phyloP scores from a whole-genome alignment of 192 early-diverging fungal genomes.

The Backusella sp. region DNA sequence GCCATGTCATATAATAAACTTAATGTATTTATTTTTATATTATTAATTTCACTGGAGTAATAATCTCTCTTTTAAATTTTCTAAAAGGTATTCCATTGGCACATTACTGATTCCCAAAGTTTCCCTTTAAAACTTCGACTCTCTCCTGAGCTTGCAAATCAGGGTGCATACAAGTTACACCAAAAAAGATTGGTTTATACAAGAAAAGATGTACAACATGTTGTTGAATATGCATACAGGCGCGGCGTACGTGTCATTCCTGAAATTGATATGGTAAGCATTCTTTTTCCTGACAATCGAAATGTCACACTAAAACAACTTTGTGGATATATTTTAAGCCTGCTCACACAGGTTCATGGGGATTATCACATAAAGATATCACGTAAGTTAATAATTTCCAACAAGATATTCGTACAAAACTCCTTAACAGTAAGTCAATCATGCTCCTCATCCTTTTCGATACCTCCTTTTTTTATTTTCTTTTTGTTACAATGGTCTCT shows the following conservation, averaged over 20 bases:
- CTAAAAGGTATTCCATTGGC: constrained; percentile 68
- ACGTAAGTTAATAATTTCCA: constrained; percentile 25
- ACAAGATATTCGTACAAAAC: not conserved
- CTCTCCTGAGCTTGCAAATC: constrained; percentile 58
- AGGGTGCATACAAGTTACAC: constrained; percentile 63
- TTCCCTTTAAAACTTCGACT: constrained; percentile 65
- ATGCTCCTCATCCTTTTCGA: not conserved
- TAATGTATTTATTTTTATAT: constrained; percentile 47
- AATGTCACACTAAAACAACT: not conserved
- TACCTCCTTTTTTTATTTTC: not conserved
- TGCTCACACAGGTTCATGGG: constrained; percentile 68
- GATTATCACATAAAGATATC: constrained; percentile 21
- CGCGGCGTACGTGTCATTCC: constrained; percentile 89
- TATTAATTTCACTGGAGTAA: not conserved
- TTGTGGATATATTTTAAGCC: constrained; percentile 41
- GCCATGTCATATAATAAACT: constrained; percentile 82
- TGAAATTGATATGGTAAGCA: constrained; percentile 78
- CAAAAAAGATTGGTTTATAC: constrained; percentile 64
- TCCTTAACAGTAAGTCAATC: constrained; percentile 1
- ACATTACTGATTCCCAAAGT: constrained; percentile 69
- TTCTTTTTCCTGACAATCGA: not conserved
- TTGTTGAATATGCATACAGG: constrained; percentile 71
- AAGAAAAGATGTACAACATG: constrained; percentile 62
- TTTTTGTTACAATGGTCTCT: not conserved
- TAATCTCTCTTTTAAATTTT: not conserved